Evolutionary conservation across 2,329 filamentous ascomycete species (phyloP).

Genomic region (Aspergillus neoniger): DNA sequence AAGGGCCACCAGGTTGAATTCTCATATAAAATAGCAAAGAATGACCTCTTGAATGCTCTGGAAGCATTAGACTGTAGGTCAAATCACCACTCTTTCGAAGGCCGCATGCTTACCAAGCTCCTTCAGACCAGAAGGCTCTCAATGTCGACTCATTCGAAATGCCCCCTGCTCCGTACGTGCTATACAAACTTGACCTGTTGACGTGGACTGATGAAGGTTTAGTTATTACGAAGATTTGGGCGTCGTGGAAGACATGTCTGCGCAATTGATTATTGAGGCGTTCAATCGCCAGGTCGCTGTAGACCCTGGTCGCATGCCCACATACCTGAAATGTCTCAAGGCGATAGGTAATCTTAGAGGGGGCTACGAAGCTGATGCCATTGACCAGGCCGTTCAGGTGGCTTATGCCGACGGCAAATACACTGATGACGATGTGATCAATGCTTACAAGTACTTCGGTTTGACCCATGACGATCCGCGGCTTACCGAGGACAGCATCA

Average conservation of each 20-base stretch:
- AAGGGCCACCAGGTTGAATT: slow-evolving; percentile 36
- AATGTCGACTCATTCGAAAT: slow-evolving; percentile 34
- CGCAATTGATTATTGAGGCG: slow-evolving; percentile 62
- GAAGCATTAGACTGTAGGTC: slow-evolving; percentile 39
- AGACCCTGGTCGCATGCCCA: slow-evolving; percentile 57
- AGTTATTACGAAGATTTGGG: slow-evolving; percentile 65
- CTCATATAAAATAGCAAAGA: slow-evolving; percentile 37
- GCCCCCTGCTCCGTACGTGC: slow-evolving; percentile 37
- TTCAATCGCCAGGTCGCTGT: slow-evolving; percentile 61
- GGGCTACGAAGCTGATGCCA: slow-evolving; percentile 51
- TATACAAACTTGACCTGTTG: background rate
- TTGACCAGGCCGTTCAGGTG: slow-evolving; percentile 60
- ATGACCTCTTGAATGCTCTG: slow-evolving; percentile 42
- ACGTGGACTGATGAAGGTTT: slow-evolving; percentile 13
- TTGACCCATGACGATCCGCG: slow-evolving; percentile 49
- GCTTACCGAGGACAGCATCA: slow-evolving; percentile 61
- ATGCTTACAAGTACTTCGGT: slow-evolving; percentile 63
- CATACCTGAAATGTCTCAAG: slow-evolving; percentile 68
- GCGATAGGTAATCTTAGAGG: slow-evolving; percentile 57
- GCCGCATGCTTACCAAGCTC: slow-evolving; percentile 17
- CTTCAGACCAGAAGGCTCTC: slow-evolving; percentile 31
- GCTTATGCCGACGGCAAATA: slow-evolving; percentile 61
- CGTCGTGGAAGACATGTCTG: slow-evolving; percentile 62
- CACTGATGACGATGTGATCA: slow-evolving; percentile 57
- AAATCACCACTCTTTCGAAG: background rate